Base-by-base conservation (phyloP, 2,329 filamentous ascomycete genomes). In the Metarhizium rileyi region DNA sequence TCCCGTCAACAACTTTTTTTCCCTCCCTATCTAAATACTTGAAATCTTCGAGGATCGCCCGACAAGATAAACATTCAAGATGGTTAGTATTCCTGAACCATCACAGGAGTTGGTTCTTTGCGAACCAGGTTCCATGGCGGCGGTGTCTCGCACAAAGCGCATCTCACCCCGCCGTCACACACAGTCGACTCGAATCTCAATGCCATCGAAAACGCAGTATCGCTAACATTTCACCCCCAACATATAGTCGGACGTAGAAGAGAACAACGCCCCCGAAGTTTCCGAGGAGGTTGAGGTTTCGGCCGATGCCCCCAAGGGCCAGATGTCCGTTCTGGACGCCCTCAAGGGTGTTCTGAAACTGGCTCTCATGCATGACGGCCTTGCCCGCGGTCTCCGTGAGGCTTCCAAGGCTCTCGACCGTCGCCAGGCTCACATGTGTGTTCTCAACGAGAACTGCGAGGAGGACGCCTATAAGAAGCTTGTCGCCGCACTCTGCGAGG, bases 391-490 rank as follows among this genome's bases (percentile, higher is more conserved):
- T 77, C 89, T 98, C 67, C 90, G 93, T 65, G 93, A 98, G 79
- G 93, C 93, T 60, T 90, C 86, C 79, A 98, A 98, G 83, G 91
- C 93, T 59, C 89, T 98, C 68, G 93, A 98, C 77, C 86, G 93
- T 70, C 90, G 93, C 70, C 88, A 98, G 80, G 93, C 93, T 54
- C 93, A 98, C 81, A 97, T 98, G 90, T 98, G 93, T 74, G 93
- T 98, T 63, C 85, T 98, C 66, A 98, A 98, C 84, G 93, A 98
- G 84, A 86, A 87, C 62, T 98, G 93, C 81, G 93, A 98, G 81
- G 93, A 98, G 84, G 93, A 98, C 77, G 91, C 93, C 62, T 98
- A 98, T 84, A 98, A 98, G 90, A 98, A 98, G 87, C 84, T 98
- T 61, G 91, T 98, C 66, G 87, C 97, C 63, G 93, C 93, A 57